These are phyloP conservation scores for Coniochaeta prunicola DNA, from an alignment of 2,329 filamentous ascomycete genomes.

Conservation along the genomic window DNA sequence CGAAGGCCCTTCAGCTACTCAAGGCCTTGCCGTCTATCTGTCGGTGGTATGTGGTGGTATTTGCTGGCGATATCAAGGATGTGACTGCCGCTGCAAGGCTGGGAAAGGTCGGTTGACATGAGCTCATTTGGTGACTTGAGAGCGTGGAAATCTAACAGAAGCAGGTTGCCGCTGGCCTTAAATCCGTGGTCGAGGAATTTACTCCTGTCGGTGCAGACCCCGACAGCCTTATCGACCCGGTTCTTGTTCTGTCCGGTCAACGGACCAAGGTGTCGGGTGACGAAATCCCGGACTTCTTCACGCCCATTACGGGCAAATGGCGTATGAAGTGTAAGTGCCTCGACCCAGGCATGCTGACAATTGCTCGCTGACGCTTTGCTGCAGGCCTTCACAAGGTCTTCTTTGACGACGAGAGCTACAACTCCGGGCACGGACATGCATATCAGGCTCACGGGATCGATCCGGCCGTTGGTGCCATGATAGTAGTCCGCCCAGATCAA, in stretches of 20 bases:
- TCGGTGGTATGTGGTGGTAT: constrained; percentile 41
- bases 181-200: constrained; percentile 6
- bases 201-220: constrained; percentile 33
- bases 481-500: constrained; percentile 55
- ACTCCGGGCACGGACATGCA: constrained; percentile 46
- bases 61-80: constrained; percentile 42
- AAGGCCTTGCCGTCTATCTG: constrained; percentile 39
- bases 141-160: no score
- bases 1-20: constrained; percentile 45
- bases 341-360: background rate
- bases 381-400: constrained; percentile 52
- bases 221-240: constrained; percentile 49
- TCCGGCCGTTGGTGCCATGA: constrained; percentile 33
- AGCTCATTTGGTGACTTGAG: background rate
- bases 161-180: constrained; percentile 11
- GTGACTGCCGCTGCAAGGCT: constrained; percentile 20
- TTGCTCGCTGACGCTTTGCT: background rate
- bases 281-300: constrained; percentile 48
- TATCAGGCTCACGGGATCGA: constrained; percentile 50
- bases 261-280: constrained; percentile 41
- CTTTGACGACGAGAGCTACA: constrained; percentile 47
- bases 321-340: constrained; percentile 31
- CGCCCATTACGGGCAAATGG: constrained; percentile 47
- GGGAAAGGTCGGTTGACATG: constrained; percentile 16
- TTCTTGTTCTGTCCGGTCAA: constrained; percentile 44